Conservation (phyloP, 441 rosid species). For the Gossypium aridum region DNA sequence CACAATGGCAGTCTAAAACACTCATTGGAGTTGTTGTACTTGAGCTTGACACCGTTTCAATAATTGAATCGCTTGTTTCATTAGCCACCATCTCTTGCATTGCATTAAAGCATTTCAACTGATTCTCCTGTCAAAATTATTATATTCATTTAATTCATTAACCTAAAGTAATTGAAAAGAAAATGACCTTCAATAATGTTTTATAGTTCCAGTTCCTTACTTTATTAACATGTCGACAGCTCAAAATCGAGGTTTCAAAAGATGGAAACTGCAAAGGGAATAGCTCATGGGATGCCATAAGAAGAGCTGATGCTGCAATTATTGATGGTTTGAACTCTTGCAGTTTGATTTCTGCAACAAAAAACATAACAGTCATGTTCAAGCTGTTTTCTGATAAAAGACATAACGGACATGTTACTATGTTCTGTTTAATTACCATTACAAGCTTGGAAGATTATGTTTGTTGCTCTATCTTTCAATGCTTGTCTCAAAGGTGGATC, state of each 20-base stretch:
- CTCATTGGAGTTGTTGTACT: conserved; percentile 43
- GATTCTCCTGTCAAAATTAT: conserved; percentile 26
- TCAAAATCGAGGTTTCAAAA: conserved; percentile 26
- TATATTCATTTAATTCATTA: neutral
- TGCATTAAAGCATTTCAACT: conserved; percentile 26
- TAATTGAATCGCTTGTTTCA: conserved; percentile 25
- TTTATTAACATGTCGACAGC: conserved; percentile 23
- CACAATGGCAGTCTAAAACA: conserved; percentile 34
- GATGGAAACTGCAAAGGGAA: conserved; percentile 39
- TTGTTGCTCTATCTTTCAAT: conserved; percentile 43
- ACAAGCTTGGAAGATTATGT: conserved; percentile 43
- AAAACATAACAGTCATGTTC: neutral
- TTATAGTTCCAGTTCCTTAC: conserved; percentile 20
- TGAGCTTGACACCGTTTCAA: conserved; percentile 28
- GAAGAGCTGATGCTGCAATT: conserved; percentile 52
- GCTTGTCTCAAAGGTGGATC: conserved; percentile 34
- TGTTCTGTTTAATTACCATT: conserved; percentile 27
- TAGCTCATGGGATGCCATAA: conserved; percentile 40
- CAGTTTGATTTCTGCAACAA: conserved; percentile 33
- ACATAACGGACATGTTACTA: neutral
- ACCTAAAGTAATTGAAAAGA: neutral
- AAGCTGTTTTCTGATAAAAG: neutral
- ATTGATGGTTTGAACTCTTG: conserved; percentile 14
- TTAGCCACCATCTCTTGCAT: conserved; percentile 38
- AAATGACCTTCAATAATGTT: neutral